Base-by-base conservation (phyloP, 495 filamentous ascomycete genomes). In the Astrothelium macrocarpum region DNA sequence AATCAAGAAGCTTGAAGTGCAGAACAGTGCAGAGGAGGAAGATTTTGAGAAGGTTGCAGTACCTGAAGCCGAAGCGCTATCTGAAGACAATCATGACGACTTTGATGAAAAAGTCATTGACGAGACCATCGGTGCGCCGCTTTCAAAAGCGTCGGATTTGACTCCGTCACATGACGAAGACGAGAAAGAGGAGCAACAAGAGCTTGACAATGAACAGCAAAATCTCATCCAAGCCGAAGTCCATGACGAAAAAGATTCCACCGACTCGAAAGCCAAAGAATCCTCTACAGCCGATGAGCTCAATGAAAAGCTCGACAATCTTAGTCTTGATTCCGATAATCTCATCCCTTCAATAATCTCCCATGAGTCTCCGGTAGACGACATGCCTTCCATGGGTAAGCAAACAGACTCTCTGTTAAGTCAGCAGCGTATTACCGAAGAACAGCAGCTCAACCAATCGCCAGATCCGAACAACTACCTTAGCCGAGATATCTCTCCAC, bases 41-140 rank as follows among this genome's bases (percentile, higher is more conserved):
- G 91, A 90, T 0, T 98, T 96, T 69, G 94, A 98, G 73, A 90
- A 96, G 73, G 91, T 98, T 23, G 83, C 83, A 20, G 82, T 85
- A 60, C 81, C 84, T 25, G 81, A 82, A 1, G 87, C 83, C 23
- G 82, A 83, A 1, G 88, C 87, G 53, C 77, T 88, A 53, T 80
- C 79, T 7, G 87, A 90, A 43, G 68, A 68, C 58, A 78, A 78
- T 53, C 80, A 80, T 59, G 78, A 81, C 32, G 76, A 80, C 56
- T 75, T 78, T 42, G 77, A 80, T 60, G 78, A 77, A 66, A 78
- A 77, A 62, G 25, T 25, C 20, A 16, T 56, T 26, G 49, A 56
- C 16, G 49, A 56, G 26, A 9, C 49, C 25, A 56, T 28, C 7
- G 49, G 49, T 29, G 49, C 20, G 59, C 26, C 36, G 16, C 20